These are phyloP conservation scores for Myriosclerotinia curreyana DNA, from an alignment of 2,329 filamentous ascomycete genomes.

Conservation along the genomic window DNA sequence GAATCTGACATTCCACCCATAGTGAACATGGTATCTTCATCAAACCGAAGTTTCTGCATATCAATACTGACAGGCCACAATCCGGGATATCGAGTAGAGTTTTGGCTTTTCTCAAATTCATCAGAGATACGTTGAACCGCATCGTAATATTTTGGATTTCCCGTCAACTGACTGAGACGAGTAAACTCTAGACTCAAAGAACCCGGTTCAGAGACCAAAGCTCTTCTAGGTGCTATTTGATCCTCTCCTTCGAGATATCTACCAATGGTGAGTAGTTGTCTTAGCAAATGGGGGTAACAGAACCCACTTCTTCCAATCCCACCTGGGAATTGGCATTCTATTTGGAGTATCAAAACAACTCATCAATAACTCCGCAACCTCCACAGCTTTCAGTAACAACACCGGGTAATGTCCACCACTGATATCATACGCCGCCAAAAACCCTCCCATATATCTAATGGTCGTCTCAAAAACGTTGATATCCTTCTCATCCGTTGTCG, in stretches of 20 bases:
- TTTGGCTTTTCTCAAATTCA: slow-evolving; percentile 55
- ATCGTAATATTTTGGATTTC: slow-evolving; percentile 60
- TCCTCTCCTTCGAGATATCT: slow-evolving; percentile 47
- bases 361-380: slow-evolving; percentile 69
- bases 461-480: slow-evolving; percentile 75
- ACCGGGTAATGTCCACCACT: slow-evolving; percentile 66
- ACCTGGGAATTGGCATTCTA: slow-evolving; percentile 68
- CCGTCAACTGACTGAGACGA: slow-evolving; percentile 60
- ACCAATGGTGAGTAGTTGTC: slow-evolving; percentile 43
- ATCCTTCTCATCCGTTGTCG: slow-evolving; percentile 48
- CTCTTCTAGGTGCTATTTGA: slow-evolving; percentile 55
- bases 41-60: slow-evolving; percentile 47
- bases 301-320: slow-evolving; percentile 52
- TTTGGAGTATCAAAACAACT: slow-evolving; percentile 83
- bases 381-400: slow-evolving; percentile 65
- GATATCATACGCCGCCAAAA: slow-evolving; percentile 84
- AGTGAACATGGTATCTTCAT: slow-evolving; percentile 52
- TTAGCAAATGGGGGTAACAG: not conserved
- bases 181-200: slow-evolving; percentile 62
- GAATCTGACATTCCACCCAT: slow-evolving; percentile 58
- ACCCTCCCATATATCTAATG: slow-evolving; percentile 85
- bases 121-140: slow-evolving; percentile 57
- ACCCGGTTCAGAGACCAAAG: slow-evolving; percentile 59
- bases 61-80: slow-evolving; percentile 60
- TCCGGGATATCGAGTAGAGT: slow-evolving; percentile 55